These are phyloP conservation scores for Rhexocercosporidium sp. DNA, from an alignment of 2,329 filamentous ascomycete genomes.

Conservation along the genomic window DNA sequence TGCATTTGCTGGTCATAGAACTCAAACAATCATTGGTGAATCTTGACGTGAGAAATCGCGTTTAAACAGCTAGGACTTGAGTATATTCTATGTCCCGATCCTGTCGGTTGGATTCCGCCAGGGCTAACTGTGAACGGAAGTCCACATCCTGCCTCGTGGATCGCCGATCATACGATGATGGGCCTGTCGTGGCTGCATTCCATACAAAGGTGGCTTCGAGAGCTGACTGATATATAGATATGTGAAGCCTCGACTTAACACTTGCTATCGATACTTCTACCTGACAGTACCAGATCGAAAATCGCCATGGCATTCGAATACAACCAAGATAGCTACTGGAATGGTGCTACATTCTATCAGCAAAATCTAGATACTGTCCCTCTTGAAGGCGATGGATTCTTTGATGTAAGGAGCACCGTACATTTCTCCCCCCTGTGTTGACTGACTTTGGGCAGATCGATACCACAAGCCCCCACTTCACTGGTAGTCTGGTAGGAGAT, in stretches of 20 bases:
- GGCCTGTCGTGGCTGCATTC: neutral
- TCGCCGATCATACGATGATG: constrained; percentile 5
- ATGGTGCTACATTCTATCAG: constrained; percentile 13
- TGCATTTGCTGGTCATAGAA: neutral
- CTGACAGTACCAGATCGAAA: neutral
- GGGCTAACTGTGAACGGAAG: neutral
- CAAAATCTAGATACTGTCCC: constrained; percentile 6
- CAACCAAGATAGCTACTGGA: constrained; percentile 15
- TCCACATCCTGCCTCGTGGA: neutral
- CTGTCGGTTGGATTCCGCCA: neutral
- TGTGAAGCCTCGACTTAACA: neutral
- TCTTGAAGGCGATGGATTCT: constrained; percentile 5
- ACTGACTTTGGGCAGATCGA: constrained; percentile 9
- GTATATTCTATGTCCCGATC: neutral
- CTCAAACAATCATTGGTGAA: neutral
- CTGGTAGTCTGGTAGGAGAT: neutral
- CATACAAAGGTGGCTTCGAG: neutral
- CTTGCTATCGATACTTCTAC: neutral
- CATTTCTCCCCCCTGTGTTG: too few species aligned
- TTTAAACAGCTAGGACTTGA: neutral
- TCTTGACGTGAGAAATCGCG: neutral
- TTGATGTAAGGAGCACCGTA: neutral
- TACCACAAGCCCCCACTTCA: constrained; percentile 3
- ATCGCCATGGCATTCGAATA: constrained; percentile 15
- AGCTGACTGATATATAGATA: constrained; percentile 7